A percentile compares a stretch with the other conserved stretches of the same genome.
phyloP scores from a whole-genome alignment of 768 basidiomycete species.

The Termitomyces heimii region DNA sequence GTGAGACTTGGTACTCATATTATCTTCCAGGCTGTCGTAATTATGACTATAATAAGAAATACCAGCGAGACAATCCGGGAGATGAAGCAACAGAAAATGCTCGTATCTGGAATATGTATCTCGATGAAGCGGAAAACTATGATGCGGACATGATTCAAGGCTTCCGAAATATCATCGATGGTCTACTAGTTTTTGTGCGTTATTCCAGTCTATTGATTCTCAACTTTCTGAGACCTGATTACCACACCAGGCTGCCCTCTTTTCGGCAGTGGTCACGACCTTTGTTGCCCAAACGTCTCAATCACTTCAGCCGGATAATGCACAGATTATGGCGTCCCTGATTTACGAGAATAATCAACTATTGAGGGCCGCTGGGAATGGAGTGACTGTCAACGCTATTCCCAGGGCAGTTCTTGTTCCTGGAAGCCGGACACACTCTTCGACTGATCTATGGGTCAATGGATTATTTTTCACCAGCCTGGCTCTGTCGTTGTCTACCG shows the following conservation, averaged over 20 bases:
- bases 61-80: background rate
- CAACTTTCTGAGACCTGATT: no score
- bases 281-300: slow-evolving; percentile 1
- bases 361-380: background rate
- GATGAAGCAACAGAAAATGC: background rate
- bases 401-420: background rate
- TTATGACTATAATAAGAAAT: background rate
- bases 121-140: background rate
- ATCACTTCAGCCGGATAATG: background rate
- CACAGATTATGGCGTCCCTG: background rate
- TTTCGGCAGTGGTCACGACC: background rate
- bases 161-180: background rate
- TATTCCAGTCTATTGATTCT: background rate
- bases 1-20: background rate
- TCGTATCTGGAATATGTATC: background rate
- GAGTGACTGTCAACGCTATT: background rate
- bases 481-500: background rate
- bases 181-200: background rate
- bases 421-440: background rate
- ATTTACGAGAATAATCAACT: background rate
- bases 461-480: background rate
- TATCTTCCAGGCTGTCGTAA: background rate
- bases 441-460: background rate
- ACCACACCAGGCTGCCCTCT: background rate
- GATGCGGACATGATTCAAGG: background rate